Conservation (phyloP, 2,329 filamentous ascomycete genomes). For the Pseudogymnoascus sp. region DNA sequence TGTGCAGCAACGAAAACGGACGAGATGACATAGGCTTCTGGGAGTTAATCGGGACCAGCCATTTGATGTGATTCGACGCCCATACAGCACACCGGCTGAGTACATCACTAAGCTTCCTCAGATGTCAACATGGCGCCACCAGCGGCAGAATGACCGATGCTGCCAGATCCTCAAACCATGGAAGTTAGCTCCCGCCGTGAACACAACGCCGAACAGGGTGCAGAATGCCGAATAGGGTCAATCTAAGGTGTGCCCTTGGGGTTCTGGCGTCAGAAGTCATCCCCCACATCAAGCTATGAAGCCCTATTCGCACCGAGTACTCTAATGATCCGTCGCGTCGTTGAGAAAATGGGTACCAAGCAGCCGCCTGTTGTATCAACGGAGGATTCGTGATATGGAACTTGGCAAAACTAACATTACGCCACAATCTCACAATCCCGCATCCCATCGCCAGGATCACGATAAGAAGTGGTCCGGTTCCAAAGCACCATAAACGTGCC, state of each 20-base stretch:
- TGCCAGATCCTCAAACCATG: neutral
- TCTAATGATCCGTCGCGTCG: neutral
- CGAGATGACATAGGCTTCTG: neutral
- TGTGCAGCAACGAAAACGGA: neutral
- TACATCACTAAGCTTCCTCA: neutral
- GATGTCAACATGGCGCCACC: slow-evolving; percentile 1
- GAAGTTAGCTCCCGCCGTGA: neutral
- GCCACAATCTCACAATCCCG: neutral
- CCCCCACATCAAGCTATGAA: neutral
- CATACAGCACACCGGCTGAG: neutral
- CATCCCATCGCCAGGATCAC: neutral
- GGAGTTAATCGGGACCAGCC: slow-evolving; percentile 2
- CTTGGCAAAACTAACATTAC: slow-evolving; percentile 2
- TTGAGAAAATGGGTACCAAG: neutral
- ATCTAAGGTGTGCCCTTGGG: neutral
- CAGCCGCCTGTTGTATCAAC: no score
- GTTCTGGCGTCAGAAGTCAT: neutral
- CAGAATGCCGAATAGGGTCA: neutral
- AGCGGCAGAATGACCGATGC: neutral
- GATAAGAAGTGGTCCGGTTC: neutral
- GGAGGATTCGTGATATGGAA: neutral
- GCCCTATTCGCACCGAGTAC: neutral
- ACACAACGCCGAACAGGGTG: neutral
- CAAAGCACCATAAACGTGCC: neutral
- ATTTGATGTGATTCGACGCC: neutral